A percentile compares a stretch with the other conserved stretches of the same genome.
These are phyloP conservation scores for Candolleomyces efflorescens DNA, from an alignment of 768 basidiomycete genomes.

Conservation along the genomic window DNA sequence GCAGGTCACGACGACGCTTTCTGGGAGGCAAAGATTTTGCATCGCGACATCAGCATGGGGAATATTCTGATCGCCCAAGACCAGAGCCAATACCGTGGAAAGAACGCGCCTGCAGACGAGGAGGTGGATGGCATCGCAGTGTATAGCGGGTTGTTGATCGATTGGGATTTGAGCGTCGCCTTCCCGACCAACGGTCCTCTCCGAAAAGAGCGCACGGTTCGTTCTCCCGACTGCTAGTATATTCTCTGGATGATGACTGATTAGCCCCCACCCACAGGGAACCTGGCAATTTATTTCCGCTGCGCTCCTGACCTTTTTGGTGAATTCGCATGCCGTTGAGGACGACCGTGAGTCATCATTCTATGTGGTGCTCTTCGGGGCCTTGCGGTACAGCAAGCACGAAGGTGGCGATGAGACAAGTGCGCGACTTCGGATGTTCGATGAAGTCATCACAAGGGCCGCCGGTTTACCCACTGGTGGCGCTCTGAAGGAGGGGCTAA, in stretches of 20 bases:
- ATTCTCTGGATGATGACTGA: not conserved
- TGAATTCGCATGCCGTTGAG: no score
- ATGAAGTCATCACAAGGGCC: no score
- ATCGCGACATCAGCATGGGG: constrained; percentile 3
- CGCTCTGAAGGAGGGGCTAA: no score
- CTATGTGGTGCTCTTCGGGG: no score
- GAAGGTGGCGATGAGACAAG: no score
- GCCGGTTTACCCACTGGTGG: no score
- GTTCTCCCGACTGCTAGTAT: not conserved
- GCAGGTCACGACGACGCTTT: not conserved
- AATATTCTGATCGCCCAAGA: constrained; percentile 4
- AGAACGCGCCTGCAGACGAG: not conserved
- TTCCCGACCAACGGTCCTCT: not conserved
- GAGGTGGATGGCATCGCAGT: not conserved
- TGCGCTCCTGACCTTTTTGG: no score
- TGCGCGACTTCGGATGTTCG: no score
- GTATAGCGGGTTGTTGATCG: not conserved
- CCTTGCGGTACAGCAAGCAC: no score
- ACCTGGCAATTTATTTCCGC: not conserved
- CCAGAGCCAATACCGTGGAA: not conserved
- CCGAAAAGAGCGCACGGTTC: not conserved
- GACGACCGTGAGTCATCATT: no score
- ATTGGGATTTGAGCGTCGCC: not conserved
- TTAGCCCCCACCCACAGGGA: not conserved
- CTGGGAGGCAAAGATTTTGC: not conserved